These are phyloP conservation scores for Phytopythium ostracodes DNA, from an alignment of 352 stramenopile genomes.

Conservation along the genomic window DNA sequence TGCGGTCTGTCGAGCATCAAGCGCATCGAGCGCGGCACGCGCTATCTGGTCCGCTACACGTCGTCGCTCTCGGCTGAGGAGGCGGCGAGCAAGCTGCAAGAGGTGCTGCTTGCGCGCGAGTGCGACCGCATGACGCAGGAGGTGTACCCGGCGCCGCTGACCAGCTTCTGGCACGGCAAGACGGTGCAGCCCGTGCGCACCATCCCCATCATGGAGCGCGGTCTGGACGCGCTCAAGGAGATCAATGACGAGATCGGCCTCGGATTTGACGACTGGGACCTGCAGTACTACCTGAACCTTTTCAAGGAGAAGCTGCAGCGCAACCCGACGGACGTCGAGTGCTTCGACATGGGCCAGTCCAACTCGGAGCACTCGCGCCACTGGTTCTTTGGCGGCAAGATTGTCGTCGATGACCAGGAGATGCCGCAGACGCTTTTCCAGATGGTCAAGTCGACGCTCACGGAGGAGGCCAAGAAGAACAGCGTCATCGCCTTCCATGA, in stretches of 20 bases:
- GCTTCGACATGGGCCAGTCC: slow-evolving; percentile 98
- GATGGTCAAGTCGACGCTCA: slow-evolving; percentile 98
- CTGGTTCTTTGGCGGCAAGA: slow-evolving; percentile 99
- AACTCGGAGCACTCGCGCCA: slow-evolving; percentile 99
- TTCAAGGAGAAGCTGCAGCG: slow-evolving; percentile 96
- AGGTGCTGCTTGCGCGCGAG: slow-evolving; percentile 59
- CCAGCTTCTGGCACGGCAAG: slow-evolving; percentile 88
- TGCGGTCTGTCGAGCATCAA: slow-evolving; percentile 89
- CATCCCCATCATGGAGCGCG: slow-evolving; percentile 95
- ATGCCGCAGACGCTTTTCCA: slow-evolving; percentile 97
- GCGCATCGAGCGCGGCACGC: slow-evolving; percentile 92
- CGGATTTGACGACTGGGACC: slow-evolving; percentile 98
- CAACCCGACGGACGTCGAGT: slow-evolving; percentile 99
- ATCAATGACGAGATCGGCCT: slow-evolving; percentile 95
- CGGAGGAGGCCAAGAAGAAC: slow-evolving; percentile 89
- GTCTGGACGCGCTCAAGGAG: slow-evolving; percentile 91
- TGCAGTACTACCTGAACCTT: slow-evolving; percentile 98
- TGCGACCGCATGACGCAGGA: slow-evolving; percentile 99
- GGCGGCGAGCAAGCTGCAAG: slow-evolving; percentile 37
- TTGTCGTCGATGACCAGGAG: slow-evolving; percentile 96
- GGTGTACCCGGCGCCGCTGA: slow-evolving; percentile 89
- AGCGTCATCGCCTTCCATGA: slow-evolving; percentile 99
- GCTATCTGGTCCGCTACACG: slow-evolving; percentile 85
- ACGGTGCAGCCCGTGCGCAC: slow-evolving; percentile 81
- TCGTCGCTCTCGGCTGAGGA: slow-evolving; percentile 29